These are phyloP conservation scores for Nicotiana tomentosiformis DNA, from an alignment of 257 asterid genomes.

Conservation along the genomic window DNA sequence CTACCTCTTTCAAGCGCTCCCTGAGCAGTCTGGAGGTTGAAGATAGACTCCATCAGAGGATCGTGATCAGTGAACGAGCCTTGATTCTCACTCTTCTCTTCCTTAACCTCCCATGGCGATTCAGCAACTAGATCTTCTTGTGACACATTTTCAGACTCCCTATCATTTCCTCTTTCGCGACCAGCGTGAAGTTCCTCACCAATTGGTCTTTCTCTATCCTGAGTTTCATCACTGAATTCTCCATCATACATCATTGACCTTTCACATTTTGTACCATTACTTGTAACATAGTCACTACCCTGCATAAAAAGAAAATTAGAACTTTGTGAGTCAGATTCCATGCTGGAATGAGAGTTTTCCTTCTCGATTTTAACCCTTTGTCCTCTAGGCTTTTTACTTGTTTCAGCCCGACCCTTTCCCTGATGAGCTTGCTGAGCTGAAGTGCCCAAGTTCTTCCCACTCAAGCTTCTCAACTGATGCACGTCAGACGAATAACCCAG, in stretches of 20 bases:
- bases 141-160: conserved; percentile 37
- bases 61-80: conserved; percentile 38
- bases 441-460: conserved; percentile 39
- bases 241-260: conserved; percentile 40
- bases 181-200: conserved; percentile 35
- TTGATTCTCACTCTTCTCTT: conserved; percentile 41
- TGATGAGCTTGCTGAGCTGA: conserved; percentile 32
- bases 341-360: conserved; percentile 86
- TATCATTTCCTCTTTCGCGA: conserved; percentile 31
- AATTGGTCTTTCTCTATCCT: conserved; percentile 30
- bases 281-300: conserved; percentile 42
- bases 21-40: conserved; percentile 44
- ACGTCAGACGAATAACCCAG: conserved; percentile 30
- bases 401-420: conserved; percentile 37
- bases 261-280: conserved; percentile 45
- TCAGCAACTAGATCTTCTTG: conserved; percentile 41
- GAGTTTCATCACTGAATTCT: conserved; percentile 49
- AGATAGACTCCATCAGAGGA: conserved; percentile 42
- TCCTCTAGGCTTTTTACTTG: conserved; percentile 55
- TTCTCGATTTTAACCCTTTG: conserved; percentile 72
- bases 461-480: conserved; percentile 34
- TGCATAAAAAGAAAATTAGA: conserved; percentile 63
- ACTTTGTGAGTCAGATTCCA: conserved; percentile 90
- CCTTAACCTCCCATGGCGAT: conserved; percentile 45
- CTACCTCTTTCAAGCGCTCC: conserved; percentile 66